Base-by-base conservation (phyloP, 495 filamentous ascomycete genomes). In the Cetradonia linearis region DNA sequence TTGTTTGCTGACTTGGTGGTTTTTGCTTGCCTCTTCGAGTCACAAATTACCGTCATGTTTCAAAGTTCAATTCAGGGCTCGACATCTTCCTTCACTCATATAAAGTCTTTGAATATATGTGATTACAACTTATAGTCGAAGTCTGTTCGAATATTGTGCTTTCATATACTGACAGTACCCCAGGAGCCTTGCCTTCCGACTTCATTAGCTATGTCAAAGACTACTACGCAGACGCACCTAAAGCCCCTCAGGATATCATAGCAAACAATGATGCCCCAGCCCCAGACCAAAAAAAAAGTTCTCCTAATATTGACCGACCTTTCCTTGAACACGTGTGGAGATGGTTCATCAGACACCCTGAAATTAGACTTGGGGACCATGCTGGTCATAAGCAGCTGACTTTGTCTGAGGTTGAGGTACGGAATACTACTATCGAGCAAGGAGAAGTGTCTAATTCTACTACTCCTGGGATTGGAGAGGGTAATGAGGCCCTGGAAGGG, bases 271-370 rank as follows among this genome's bases (percentile, higher is more conserved):
- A 14, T 18, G 3, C 30, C 8, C 20, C 30, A n/a, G 20, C 16
- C 28, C 25, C 20, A 25, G 20, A 13, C 28, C 25, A 8, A 25
- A 25, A 20, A 25, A 47, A 13, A 31, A 27, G 37, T 4, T 16
- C 33, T 20, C 34, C 75, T 49, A 72, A 63, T 44, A 66, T 81
- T 28, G 79, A 82, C 65, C 72, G 74, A 38, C 70, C 65, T 13
- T 80, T 83, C 56, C 69, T 78, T 58, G 75, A 76, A 44, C 76
- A 77, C 56, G 72, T 80, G 36, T 85, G 82, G 82, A 67, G 71
- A 30, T 84, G 81, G 81, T 68, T 84, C 50, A 74, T 67, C 10
- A 67, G 63, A 46, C 74, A 83, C 56, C 74, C 75, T 6, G 81
- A 85, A 60, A 71, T 83, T 53, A 75, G 70, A 2, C 72, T 83